Evolutionary conservation across 2,329 filamentous ascomycete species (phyloP).

Genomic region (Fonsecaea erecta): DNA sequence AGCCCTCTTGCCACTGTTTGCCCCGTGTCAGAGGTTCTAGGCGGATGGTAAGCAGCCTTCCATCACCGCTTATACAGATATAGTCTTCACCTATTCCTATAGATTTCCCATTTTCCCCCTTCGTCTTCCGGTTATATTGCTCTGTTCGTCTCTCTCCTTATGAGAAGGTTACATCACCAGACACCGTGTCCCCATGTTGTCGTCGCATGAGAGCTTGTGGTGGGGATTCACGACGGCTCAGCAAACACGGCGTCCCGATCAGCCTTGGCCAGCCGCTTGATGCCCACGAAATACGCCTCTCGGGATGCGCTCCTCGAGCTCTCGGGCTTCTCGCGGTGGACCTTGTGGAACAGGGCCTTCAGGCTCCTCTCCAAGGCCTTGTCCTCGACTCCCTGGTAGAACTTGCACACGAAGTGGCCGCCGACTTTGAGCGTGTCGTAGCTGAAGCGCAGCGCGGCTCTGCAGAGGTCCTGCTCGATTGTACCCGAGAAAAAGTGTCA

Average conservation of each 20-base stretch:
- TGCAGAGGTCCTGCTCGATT: constrained; percentile 75
- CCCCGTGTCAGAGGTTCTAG: background rate
- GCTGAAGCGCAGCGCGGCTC: constrained; percentile 81
- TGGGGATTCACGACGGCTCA: constrained; percentile 15
- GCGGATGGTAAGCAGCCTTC: background rate
- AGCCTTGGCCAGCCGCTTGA: constrained; percentile 66
- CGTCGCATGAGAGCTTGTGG: background rate
- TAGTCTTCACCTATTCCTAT: background rate
- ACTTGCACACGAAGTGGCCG: constrained; percentile 96
- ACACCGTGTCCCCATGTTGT: background rate
- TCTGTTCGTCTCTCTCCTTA: background rate
- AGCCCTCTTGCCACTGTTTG: background rate
- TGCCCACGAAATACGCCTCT: constrained; percentile 83
- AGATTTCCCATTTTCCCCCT: background rate
- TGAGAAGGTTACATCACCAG: background rate
- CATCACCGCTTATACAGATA: constrained; percentile 4
- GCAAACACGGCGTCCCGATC: constrained; percentile 53
- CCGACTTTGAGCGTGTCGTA: constrained; percentile 80
- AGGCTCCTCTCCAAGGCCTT: constrained; percentile 75
- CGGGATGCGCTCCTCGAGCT: constrained; percentile 83
- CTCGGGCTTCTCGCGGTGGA: constrained; percentile 87
- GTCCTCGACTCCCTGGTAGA: constrained; percentile 90
- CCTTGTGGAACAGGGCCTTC: constrained; percentile 75
- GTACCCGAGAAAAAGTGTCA: constrained; percentile 6
- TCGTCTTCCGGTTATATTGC: background rate